These are phyloP conservation scores for Clathrospora elynae DNA, from an alignment of 2,329 filamentous ascomycete species.

Conservation along the genomic window DNA sequence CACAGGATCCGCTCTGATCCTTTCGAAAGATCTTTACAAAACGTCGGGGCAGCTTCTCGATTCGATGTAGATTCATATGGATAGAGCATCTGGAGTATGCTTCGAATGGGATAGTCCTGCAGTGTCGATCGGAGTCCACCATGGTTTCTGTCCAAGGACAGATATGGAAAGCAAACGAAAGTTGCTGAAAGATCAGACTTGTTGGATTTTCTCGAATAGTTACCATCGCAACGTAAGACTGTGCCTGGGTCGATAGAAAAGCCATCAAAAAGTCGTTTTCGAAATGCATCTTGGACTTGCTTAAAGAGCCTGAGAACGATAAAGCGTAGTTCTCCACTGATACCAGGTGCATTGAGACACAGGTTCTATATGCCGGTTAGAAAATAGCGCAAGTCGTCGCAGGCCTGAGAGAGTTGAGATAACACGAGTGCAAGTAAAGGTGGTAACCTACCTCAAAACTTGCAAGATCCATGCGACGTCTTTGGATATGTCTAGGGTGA, in stretches of 20 bases:
- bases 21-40: conserved; percentile 4
- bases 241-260: conserved; percentile 16
- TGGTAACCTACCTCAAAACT: conserved; percentile 6
- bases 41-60: conserved; percentile 9
- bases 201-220: neutral
- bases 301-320: conserved; percentile 5
- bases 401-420: too few relatives aligned
- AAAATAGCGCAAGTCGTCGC: neutral
- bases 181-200: conserved; percentile 4
- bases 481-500: conserved; percentile 6
- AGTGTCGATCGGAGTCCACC: neutral
- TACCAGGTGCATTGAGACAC: conserved; percentile 8
- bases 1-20: neutral
- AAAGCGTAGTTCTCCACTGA: conserved; percentile 4
- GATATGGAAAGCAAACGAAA: conserved; percentile 13
- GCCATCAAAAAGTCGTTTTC: conserved; percentile 7
- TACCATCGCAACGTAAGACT: conserved; percentile 15
- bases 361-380: conserved; percentile 4
- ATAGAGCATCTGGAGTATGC: conserved; percentile 27
- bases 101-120: conserved; percentile 16
- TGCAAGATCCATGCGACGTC: conserved; percentile 3
- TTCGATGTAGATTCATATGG: conserved; percentile 23
- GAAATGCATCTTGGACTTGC: conserved; percentile 1
- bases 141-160: conserved; percentile 1
- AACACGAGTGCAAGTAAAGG: neutral